Conservation (phyloP, 805 yeast genomes). For the Brettanomyces bruxellensis region DNA sequence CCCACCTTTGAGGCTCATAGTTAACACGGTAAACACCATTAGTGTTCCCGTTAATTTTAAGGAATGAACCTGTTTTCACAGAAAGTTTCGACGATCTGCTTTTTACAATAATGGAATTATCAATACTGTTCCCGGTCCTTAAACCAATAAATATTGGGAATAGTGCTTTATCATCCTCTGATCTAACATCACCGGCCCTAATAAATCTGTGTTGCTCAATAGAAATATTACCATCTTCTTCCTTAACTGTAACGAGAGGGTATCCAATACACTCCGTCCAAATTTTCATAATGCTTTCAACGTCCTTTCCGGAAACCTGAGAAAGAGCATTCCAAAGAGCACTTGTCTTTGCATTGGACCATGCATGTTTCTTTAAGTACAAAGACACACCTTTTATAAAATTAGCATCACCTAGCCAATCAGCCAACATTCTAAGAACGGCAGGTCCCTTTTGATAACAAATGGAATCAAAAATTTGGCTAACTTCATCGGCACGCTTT, state of each 20-base stretch:
- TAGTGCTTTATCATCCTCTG: conserved; percentile 51
- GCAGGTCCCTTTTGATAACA: conserved; percentile 80
- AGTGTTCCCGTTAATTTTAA: conserved; percentile 44
- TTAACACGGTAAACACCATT: conserved; percentile 47
- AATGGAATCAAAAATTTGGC: conserved; percentile 76
- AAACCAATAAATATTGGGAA: conserved; percentile 50
- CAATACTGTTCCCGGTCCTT: conserved; percentile 18
- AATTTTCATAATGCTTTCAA: conserved; percentile 50
- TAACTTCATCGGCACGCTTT: conserved; percentile 66
- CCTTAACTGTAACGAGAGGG: conserved; percentile 53
- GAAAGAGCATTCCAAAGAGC: conserved; percentile 66
- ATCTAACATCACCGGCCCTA: conserved; percentile 53
- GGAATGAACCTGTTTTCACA: conserved; percentile 19
- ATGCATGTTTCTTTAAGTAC: conserved; percentile 57
- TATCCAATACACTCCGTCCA: conserved; percentile 75
- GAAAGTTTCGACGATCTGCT: conserved; percentile 14
- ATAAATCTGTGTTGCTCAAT: conserved; percentile 56
- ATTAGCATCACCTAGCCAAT: conserved; percentile 57
- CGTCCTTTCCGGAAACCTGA: conserved; percentile 58
- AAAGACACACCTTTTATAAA: conserved; percentile 68
- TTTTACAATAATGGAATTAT: conserved; percentile 21
- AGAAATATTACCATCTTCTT: conserved; percentile 21
- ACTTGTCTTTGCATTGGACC: conserved; percentile 61
- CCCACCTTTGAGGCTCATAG: conserved; percentile 33
- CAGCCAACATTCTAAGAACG: conserved; percentile 65